Evolutionary conservation across 352 stramenopile genomes (phyloP), one percentile per base, ranked within the genome.

Genomic region (Phytophthora kernoviae): DNA sequence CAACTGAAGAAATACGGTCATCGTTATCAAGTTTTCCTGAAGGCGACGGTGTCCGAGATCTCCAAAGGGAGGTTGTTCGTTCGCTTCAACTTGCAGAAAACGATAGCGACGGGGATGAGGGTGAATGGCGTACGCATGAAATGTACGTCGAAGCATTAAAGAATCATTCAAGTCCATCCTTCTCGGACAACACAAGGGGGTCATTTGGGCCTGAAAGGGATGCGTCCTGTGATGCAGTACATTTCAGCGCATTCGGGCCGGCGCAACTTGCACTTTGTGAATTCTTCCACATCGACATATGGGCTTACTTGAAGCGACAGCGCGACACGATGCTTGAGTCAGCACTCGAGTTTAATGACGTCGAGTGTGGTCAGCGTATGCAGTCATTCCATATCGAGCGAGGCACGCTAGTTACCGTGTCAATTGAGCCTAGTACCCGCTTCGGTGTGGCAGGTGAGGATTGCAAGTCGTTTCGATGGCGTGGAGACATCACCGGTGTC

Each of bases 391-490:
- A 76, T 20, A 77, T 91, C 21, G 57, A 77, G 14, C 65, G 75
- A 46, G 83, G 80, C 5, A 86, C 83, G 5, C 68, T 87, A 20
- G 74, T 92, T 34, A 92, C 83, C 0, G 65, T 90, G 2, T 78
- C 69, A 15, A 65, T 90, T n/a, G 74, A 90, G 11, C 36, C 73
- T 4, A 87, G 57, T 5, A 33, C 57, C 8, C 58, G 48, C 0
- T 77, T 87, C 39, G 57, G 51, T 1, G 46, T 92, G 14, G 27
- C 75, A 14, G 79, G 77, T 1, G 75, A 86, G 1, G 62, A 74
- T 10, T 84, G 70, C 44, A 87, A 88, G 47, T 83, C 77, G 2
- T 89, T 92, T 34, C 73, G 72, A n/a, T 90, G 83, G 80, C 54
- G 61, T 42, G 80, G 78, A 14, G 70, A 84, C n/a, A 59, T 92